Evolutionary conservation across 108 stramenopile species (phyloP), one percentile per base, ranked within the genome.

Genomic region (Phaeodactylum tricornutum): DNA sequence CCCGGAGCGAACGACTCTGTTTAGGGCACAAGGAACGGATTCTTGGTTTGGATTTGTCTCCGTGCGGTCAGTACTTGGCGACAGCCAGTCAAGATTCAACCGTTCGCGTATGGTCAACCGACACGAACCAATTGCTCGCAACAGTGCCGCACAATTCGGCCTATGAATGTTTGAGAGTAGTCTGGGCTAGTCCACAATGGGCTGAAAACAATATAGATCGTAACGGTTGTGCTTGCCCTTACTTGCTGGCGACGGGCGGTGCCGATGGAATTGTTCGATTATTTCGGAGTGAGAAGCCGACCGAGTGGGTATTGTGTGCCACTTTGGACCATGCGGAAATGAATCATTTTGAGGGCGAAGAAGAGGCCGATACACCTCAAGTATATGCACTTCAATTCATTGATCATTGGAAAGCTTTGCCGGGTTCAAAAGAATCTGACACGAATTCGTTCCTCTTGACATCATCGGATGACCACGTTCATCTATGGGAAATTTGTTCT

Each of bases 51-150:
- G 42, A 67, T 25, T 79, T 91, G 51, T 81, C 79, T 15, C 67
- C 62, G 31, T 75, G 75, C 55, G 89, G 84, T 1, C 53, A 45
- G 9, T 91, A 68, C 43, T 49, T 79, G 16, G 89, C 81, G 2
- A 70, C 89, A 47, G 84, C 89, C 17, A 74, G 81, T 46, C 73
- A 86, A 64, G 89, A 91, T 63, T 62, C 81, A 0, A 86, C 75
- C 6, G 58, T 84, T 37, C 23, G 67, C 7, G 66, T 91, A 6
- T 91, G 89, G 89, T 59, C 76, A 35, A 69, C 65, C 0, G 15
- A 32, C 12, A 69, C 58, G 4, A 65, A 91, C 45, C 14, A 44
- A 7, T 53, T 84, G 1, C 41, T 84, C 38, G 19, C 65, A 7
- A 74, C 77, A 2, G 50, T 91, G 37, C 56, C 64, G 39, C 81